These are phyloP conservation scores for Sporothrix luriei DNA, from an alignment of 2,329 filamentous ascomycete species.

Conservation along the genomic window DNA sequence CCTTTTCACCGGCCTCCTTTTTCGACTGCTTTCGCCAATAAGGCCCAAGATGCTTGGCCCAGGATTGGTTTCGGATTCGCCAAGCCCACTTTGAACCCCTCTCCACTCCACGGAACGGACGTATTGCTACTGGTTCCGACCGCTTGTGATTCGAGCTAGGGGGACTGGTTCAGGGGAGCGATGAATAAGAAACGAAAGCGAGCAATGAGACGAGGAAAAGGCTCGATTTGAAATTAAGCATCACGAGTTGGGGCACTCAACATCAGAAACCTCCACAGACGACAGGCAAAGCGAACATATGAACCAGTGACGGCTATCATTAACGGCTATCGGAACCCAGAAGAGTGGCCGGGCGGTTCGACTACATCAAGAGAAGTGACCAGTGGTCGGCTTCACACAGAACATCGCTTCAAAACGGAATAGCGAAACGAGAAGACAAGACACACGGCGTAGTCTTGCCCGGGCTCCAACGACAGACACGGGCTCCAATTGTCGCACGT, in stretches of 20 bases:
- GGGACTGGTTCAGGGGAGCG: constrained; percentile 18
- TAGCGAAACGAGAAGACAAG: background rate
- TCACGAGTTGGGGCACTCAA: background rate
- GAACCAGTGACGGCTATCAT: background rate
- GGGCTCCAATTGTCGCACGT: background rate
- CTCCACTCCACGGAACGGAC: background rate
- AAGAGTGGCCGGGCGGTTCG: background rate
- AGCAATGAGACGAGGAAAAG: background rate
- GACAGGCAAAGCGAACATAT: background rate
- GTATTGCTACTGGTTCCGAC: background rate
- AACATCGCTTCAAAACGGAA: background rate
- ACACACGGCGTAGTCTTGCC: background rate
- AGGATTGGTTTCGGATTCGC: constrained; percentile 32
- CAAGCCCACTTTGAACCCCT: constrained; percentile 20
- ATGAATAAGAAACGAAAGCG: background rate
- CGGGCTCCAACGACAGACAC: background rate
- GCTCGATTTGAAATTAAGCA: background rate
- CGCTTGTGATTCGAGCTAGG: background rate
- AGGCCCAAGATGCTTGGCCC: background rate
- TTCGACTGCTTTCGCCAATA: background rate
- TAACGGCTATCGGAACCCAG: background rate
- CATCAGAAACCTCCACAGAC: background rate
- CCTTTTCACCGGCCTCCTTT: constrained; percentile 11
- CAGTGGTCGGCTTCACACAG: background rate
- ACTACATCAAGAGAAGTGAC: no score